Evolutionary conservation across 108 stramenopile genomes (phyloP).

Genomic region (Asterionellopsis glacialis): DNA sequence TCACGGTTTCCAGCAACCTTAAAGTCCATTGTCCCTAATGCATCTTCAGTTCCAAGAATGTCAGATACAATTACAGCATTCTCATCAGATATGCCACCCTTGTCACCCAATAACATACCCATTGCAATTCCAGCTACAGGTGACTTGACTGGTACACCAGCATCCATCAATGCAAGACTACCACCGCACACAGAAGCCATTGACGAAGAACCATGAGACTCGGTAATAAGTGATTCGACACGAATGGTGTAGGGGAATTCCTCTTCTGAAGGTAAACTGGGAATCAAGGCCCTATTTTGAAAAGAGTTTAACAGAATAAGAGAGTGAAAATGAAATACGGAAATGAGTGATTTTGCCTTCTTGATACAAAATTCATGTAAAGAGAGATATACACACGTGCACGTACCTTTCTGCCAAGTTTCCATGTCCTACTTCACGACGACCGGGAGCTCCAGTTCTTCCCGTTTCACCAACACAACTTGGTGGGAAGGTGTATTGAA

Average conservation of each 20-base stretch:
- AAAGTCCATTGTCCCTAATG: conserved; percentile 90
- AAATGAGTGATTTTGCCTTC: too few relatives aligned
- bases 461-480: conserved; percentile 53
- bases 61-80: conserved; percentile 61
- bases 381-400: conserved; percentile 62
- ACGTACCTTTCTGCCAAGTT: conserved; percentile 85
- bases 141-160: conserved; percentile 78
- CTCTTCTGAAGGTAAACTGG: conserved; percentile 57
- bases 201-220: conserved; percentile 74
- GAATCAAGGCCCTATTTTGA: conserved; percentile 44
- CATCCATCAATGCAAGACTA: conserved; percentile 86
- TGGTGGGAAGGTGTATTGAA: conserved; percentile 89
- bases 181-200: conserved; percentile 81
- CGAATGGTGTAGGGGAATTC: conserved; percentile 87
- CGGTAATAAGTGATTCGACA: conserved; percentile 74
- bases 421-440: conserved; percentile 52
- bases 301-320: neutral
- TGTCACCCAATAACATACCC: conserved; percentile 44
- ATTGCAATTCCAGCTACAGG: conserved; percentile 88
- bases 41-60: conserved; percentile 84
- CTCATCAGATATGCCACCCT: conserved; percentile 14
- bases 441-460: conserved; percentile 37
- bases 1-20: conserved; percentile 82
- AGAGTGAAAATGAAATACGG: conserved; percentile 1
- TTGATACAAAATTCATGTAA: conserved; percentile 21